Conservation (phyloP, 2,329 filamentous ascomycete genomes). For the Aspergillus intermedius region DNA sequence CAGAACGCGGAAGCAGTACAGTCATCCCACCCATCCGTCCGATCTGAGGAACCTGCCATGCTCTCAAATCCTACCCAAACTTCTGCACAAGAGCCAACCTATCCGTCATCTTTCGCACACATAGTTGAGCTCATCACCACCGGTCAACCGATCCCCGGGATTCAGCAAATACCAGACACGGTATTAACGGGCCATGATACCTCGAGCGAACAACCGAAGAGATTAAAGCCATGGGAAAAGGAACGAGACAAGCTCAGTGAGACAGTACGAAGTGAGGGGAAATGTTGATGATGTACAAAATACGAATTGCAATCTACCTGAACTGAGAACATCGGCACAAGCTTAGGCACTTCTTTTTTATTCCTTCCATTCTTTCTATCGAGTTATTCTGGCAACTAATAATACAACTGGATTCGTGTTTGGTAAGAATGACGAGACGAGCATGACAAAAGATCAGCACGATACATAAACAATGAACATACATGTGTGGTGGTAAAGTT, state of each 20-base stretch:
- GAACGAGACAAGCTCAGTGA: conserved; percentile 20
- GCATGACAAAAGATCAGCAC: neutral
- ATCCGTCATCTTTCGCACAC: conserved; percentile 76
- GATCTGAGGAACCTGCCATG: conserved; percentile 4
- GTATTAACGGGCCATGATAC: conserved; percentile 65
- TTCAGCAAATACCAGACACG: conserved; percentile 77
- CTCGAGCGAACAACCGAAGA: conserved; percentile 44
- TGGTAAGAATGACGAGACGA: neutral
- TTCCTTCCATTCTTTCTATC: neutral
- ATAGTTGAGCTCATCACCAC: conserved; percentile 79
- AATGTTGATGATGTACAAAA: no score
- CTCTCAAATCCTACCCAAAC: conserved; percentile 13
- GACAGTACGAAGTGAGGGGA: no score
- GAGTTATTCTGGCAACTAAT: neutral
- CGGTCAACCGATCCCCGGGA: conserved; percentile 77
- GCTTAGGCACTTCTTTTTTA: neutral
- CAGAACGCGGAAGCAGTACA: conserved; percentile 8
- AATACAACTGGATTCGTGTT: neutral
- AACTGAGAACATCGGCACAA: conserved; percentile 1
- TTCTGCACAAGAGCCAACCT: conserved; percentile 54
- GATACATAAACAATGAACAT: neutral
- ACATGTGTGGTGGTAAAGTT: neutral
- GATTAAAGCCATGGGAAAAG: conserved; percentile 77
- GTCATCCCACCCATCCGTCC: conserved; percentile 1
- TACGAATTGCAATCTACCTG: no score